Conservation (phyloP, 306 rosid species). For the Quercus rubra region DNA sequence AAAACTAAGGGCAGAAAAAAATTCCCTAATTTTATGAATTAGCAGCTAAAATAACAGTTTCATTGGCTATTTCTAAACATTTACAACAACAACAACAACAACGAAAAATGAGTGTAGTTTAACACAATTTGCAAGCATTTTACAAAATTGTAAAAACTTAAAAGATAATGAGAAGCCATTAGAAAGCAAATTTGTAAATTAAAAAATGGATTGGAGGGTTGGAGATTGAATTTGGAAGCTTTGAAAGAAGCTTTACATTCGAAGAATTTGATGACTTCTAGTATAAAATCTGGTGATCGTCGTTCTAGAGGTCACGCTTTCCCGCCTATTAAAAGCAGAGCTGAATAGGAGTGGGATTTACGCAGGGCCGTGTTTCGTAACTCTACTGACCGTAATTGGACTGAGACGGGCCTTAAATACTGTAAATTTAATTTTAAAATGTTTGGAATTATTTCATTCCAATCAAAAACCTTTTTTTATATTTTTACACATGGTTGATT, state of each 20-base stretch:
- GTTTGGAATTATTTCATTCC: too few relatives aligned
- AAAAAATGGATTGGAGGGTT: neutral
- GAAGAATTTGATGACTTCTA: conserved; percentile 66
- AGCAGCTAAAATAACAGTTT: neutral
- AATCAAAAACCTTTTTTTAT: too few relatives aligned
- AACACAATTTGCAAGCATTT: neutral
- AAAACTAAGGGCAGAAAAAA: neutral
- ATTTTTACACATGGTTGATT: too few relatives aligned
- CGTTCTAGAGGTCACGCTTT: conserved; percentile 11
- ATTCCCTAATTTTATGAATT: neutral
- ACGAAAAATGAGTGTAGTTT: neutral
- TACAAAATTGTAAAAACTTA: neutral
- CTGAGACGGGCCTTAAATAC: too few relatives aligned
- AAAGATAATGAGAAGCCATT: neutral
- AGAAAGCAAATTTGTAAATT: neutral
- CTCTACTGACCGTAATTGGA: too few relatives aligned
- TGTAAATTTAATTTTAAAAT: too few relatives aligned
- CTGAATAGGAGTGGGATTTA: too few relatives aligned
- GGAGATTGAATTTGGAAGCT: neutral
- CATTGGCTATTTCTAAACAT: neutral
- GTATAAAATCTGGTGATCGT: conserved; percentile 41
- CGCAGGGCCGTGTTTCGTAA: too few relatives aligned
- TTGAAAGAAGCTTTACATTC: conserved; percentile 48
- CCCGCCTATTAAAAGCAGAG: conserved; percentile 37
- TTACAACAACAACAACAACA: neutral